phyloP scores from a whole-genome alignment of 768 basidiomycete genomes.

The Serendipita sp. region DNA sequence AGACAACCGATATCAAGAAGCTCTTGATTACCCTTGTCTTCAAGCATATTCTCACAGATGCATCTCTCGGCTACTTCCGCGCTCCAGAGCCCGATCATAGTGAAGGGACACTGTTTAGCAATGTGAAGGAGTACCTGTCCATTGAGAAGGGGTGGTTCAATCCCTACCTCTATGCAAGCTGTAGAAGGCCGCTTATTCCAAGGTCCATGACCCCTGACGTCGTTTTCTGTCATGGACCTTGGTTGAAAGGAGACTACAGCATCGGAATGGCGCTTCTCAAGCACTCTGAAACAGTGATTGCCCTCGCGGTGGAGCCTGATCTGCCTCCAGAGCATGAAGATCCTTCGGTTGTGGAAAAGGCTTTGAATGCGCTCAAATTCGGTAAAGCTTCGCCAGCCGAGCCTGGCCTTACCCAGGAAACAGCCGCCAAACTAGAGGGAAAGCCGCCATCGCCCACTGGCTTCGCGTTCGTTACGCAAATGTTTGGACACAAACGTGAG shows the following conservation, averaged over 20 bases:
- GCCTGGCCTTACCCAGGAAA: background rate
- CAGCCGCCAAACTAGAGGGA: conserved; percentile 2
- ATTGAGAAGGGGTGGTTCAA: conserved; percentile 55
- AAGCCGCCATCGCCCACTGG: conserved; percentile 4
- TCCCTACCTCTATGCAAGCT: conserved; percentile 47
- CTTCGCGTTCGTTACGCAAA: background rate
- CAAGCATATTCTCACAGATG: conserved; percentile 41
- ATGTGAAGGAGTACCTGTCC: conserved; percentile 44
- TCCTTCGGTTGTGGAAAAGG: conserved; percentile 20
- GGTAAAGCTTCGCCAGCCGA: background rate
- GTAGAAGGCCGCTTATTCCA: conserved; percentile 41
- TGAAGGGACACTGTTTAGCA: conserved; percentile 32
- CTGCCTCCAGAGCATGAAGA: conserved; percentile 18
- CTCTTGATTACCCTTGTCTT: conserved; percentile 44
- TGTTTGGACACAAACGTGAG: background rate
- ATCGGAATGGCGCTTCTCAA: conserved; percentile 41
- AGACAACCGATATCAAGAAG: conserved; percentile 41
- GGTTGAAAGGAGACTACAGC: conserved; percentile 36
- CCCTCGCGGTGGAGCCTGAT: conserved; percentile 32
- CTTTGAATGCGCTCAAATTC: background rate
- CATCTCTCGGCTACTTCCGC: conserved; percentile 42
- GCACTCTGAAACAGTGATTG: conserved; percentile 38
- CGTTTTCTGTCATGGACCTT: conserved; percentile 44
- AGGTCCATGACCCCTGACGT: conserved; percentile 48
- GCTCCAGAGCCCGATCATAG: conserved; percentile 42